Evolutionary conservation across 2,329 filamentous ascomycete species (phyloP), one percentile per base, ranked within the genome.

Genomic region (Diplodia sapinea): DNA sequence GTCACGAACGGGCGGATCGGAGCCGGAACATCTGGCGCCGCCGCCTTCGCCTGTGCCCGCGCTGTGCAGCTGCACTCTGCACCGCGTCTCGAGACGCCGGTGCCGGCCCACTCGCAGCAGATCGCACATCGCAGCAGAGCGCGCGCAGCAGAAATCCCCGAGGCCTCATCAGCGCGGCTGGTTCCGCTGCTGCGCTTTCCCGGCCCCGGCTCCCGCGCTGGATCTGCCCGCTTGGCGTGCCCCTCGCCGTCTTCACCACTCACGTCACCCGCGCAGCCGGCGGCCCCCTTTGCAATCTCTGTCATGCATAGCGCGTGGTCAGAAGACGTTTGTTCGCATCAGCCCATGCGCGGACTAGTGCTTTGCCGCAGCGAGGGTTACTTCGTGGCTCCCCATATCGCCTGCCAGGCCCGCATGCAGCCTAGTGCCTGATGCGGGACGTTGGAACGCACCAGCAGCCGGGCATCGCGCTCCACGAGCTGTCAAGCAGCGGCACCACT

Each of bases 341-440:
- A 51, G 52, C 65, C 65, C 65, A 67, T 67, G 65, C 64, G n/a
- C 55, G 33, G 49, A 47, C 65, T 51, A 67, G 52, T 63, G 66
- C 66, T 63, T 63, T 63, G 57, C 66, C 66, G 66, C 66, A 66
- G 59, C 57, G 55, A 67, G 54, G 49, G 62, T 68, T 62, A 66
- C 61, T 54, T 68, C 67, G 63, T 54, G 66, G 56, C 57, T 55
- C 51, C 55, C 47, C 64, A 56, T 68, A 36, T 68, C 67, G 62
- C 62, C 43, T 61, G 55, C 66, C 63, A 66, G 54, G 38, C 23
- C 65, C 38, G 40, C 50, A 56, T 65, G 31, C 55, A 56, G 63
- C 65, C 43, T 67, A 68, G 71, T 64, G 71, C 69, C 38, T 70
- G 66, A 68, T 67, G 68, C 69, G 66, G 70, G 69, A 69, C 56